These are phyloP conservation scores for Marasmius tenuissimus DNA, from an alignment of 1,284 basidiomycete species.

Conservation along the genomic window DNA sequence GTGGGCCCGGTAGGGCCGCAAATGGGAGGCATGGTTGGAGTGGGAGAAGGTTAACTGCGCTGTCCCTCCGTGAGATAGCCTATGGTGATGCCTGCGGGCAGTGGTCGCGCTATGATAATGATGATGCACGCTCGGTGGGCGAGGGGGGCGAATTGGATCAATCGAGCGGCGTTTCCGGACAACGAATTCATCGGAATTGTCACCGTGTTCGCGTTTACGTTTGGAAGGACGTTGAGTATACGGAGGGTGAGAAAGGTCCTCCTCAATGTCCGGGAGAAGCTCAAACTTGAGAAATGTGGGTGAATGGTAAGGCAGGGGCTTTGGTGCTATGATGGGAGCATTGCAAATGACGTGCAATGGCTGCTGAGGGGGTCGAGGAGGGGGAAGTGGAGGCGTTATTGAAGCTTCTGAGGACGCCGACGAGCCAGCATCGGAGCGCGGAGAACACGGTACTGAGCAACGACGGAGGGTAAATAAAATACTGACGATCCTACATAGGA, in stretches of 20 bases:
- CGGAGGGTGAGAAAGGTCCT: constrained; percentile 67
- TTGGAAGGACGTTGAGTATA: constrained; percentile 55
- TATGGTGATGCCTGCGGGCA: background rate
- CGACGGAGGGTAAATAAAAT: background rate
- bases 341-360: constrained; percentile 39
- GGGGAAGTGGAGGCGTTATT: constrained; percentile 19
- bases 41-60: background rate
- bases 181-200: constrained; percentile 21
- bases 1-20: background rate
- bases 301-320: constrained; percentile 66
- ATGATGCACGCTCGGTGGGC: background rate
- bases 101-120: background rate
- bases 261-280: constrained; percentile 61
- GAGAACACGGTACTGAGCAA: constrained; percentile 37
- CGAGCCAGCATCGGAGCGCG: constrained; percentile 36
- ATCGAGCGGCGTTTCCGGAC: constrained; percentile 18
- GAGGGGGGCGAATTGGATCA: background rate
- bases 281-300: constrained; percentile 69
- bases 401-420: constrained; percentile 26
- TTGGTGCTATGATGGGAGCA: constrained; percentile 63
- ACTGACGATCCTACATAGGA: background rate
- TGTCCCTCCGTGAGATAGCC: background rate
- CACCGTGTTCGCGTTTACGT: constrained; percentile 48
- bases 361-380: constrained; percentile 11
- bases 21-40: background rate